Evolutionary conservation across 768 basidiomycete species (phyloP).

Genomic region (Suillus subalutaceus): DNA sequence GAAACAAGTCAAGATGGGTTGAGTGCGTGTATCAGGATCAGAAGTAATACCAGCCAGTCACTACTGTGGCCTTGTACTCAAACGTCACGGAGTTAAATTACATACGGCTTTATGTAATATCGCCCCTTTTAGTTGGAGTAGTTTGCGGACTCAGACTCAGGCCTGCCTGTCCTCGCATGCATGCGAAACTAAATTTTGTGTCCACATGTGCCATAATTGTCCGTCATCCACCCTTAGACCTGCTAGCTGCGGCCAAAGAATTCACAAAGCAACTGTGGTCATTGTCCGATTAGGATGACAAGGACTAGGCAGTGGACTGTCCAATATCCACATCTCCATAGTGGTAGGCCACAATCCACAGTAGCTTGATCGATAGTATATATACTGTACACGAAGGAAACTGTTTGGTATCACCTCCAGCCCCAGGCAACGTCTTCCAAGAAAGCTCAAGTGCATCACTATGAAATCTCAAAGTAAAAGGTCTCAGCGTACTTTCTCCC

Average conservation of each 20-base stretch:
- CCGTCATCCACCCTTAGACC: neutral
- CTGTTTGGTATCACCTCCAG: neutral
- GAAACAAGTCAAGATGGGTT: neutral
- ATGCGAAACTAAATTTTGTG: neutral
- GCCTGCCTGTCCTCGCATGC: neutral
- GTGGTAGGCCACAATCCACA: constrained; percentile 2
- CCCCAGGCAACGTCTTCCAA: neutral
- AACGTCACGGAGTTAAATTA: neutral
- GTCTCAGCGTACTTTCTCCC: neutral
- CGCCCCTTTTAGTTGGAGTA: neutral
- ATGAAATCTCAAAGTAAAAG: neutral
- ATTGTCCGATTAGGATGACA: neutral
- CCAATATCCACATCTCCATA: neutral
- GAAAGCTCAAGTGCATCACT: neutral
- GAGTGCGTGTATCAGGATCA: neutral
- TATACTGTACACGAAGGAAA: neutral
- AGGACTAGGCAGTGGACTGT: neutral
- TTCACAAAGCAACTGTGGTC: neutral
- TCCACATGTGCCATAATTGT: neutral
- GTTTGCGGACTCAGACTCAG: neutral
- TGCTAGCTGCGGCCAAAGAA: neutral
- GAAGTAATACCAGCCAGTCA: neutral
- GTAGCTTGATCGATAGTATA: neutral
- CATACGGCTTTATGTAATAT: neutral
- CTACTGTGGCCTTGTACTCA: neutral